Evolutionary conservation across 331 rosid genomes (phyloP).

Genomic region (Arachis monticola): DNA sequence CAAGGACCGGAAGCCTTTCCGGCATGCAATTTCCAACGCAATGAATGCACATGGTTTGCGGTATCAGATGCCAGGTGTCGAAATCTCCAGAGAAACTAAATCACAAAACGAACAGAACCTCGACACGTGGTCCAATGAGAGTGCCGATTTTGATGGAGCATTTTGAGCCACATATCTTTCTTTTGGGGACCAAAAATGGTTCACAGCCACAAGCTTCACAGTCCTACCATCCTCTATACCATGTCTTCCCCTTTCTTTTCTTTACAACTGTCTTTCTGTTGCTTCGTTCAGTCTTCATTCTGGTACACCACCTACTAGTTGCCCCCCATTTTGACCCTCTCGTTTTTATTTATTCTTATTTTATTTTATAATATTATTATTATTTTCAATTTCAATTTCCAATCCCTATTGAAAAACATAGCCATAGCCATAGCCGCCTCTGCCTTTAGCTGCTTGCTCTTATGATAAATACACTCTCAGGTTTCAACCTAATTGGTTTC

Average conservation of each 20-base stretch:
- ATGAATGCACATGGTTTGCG: conserved; percentile 14
- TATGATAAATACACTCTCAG: neutral
- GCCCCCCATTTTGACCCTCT: neutral
- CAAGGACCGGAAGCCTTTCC: neutral
- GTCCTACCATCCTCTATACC: neutral
- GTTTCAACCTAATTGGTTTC: neutral
- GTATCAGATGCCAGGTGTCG: conserved; percentile 31
- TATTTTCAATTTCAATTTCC: neutral
- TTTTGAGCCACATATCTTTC: conserved; percentile 45
- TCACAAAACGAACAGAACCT: conserved; percentile 23
- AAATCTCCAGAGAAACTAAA: neutral
- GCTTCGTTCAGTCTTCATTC: neutral
- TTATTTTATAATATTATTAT: too few species aligned
- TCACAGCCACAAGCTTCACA: conserved; percentile 54
- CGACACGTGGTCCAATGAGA: conserved; percentile 43
- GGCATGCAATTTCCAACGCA: conserved; percentile 1
- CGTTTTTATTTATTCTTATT: neutral
- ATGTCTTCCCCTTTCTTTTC: neutral
- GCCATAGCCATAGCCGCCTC: conserved; percentile 37
- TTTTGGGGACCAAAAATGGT: neutral
- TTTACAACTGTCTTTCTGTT: conserved; percentile 11
- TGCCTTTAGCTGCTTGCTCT: conserved; percentile 2
- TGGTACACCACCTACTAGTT: conserved; percentile 13
- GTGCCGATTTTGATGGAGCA: conserved; percentile 49
- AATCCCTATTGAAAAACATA: neutral